Base-by-base conservation (phyloP, 225 moss, liverwort and hornwort genomes). In the Climacium dendroides region DNA sequence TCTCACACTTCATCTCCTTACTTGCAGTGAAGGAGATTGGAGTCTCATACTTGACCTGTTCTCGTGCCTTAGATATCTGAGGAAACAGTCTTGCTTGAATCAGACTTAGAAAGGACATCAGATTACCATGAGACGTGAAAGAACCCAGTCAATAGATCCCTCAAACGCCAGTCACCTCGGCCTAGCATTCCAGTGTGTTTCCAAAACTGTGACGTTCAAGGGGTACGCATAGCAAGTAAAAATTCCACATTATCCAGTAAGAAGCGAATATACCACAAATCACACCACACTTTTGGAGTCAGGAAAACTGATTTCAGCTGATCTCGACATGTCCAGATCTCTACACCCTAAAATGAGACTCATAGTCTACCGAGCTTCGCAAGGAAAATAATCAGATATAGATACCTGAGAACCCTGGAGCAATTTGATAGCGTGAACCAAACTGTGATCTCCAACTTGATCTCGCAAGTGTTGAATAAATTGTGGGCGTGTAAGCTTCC, bases 381-480 rank as follows among this genome's bases (percentile, higher is more conserved):
- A 80, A 80, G 5, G 72, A 60, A 71, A 71, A 52, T 52, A 52
- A 73, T 79, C 20, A 58, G 58, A 74, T 34, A 32, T 43, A 53
- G 67, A 82, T 93, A 93, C 92, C 93, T 93, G 89, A 88, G 90
- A 89, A 85, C 89, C 90, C 71, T 93, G 90, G 14, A 93, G 93
- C 41, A 92, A 83, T 82, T 90, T 88, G 81, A 93, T 93, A 48
- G 93, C 93, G 89, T 90, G 89, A n/a, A 92, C 70, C 71, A 93
- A 66, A 32, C 87, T 78, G 37, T 90, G 80, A 79, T 89, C 93
- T 69, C 93, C 93, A 74, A 91, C 93, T 85, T 89, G 86, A 78
- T 57, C 41, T 67, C 93, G 90, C 5, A 91, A 86, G 37, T 81
- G 73, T 64, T 88, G 82, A 37, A 93, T 92, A 32, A 93, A 90